A percentile compares a stretch with the other conserved stretches of the same genome.
Conservation (phyloP, 140 eudicot species). For the Oenanthe javanica region DNA sequence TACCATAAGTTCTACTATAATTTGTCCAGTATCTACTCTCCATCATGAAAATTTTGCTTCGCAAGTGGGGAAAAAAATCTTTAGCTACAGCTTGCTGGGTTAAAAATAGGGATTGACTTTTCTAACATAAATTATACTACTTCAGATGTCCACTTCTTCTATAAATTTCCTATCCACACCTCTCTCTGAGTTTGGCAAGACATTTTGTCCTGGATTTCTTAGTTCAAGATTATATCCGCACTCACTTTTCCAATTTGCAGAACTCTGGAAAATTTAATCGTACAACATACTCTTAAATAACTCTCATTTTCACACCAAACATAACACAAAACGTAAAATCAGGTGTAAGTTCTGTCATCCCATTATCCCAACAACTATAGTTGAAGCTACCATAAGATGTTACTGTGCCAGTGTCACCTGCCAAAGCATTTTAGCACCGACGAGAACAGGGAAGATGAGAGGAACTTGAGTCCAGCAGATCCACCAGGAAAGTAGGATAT, state of each 20-base stretch:
- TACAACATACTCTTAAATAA: neutral
- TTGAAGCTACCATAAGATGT: conserved; percentile 4
- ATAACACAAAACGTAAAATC: too few species aligned
- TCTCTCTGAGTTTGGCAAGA: neutral
- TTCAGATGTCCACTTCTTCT: too few species aligned
- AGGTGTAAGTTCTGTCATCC: too few species aligned
- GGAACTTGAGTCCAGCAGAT: conserved; percentile 77
- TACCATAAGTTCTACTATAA: too few species aligned
- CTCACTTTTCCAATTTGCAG: neutral
- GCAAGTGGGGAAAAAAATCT: too few species aligned
- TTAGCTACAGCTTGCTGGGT: too few species aligned
- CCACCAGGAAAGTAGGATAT: conserved; percentile 98
- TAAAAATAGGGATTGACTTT: too few species aligned
- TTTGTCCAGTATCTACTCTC: too few species aligned
- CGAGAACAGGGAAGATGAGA: conserved; percentile 61
- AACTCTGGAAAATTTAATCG: neutral
- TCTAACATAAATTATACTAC: too few species aligned
- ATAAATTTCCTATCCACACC: neutral
- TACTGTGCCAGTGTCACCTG: conserved; percentile 37
- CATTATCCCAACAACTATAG: neutral
- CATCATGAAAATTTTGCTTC: too few species aligned
- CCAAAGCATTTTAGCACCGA: conserved; percentile 68
- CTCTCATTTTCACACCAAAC: too few species aligned
- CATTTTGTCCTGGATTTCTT: neutral
- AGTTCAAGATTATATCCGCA: neutral